Evolutionary conservation across 768 basidiomycete species (phyloP), one percentile per base, ranked within the genome.

Genomic region (Mycena maculata): DNA sequence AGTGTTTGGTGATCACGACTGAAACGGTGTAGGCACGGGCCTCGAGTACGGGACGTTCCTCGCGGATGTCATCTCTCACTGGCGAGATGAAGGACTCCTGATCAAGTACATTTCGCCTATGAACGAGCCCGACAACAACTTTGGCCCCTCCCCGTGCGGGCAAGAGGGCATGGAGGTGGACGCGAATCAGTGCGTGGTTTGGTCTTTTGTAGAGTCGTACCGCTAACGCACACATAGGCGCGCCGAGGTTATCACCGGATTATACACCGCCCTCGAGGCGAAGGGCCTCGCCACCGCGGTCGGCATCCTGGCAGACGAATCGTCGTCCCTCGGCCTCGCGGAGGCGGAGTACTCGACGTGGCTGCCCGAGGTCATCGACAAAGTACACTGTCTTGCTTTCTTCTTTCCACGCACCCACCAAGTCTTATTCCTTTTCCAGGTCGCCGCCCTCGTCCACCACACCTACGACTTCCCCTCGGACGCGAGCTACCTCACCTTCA

Each of bases 81-180:
- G 81, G 74, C 74, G 77, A 28, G 70, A 66, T 10, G 73, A 76
- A 63, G 82, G 81, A 9, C 73, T 84, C 42, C 72, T 73, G 20
- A 79, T 84, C 52, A 78, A 74, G 30, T 79, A 78, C 33, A 77
- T 84, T n/a, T 83, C 83, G 6, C 78, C 83, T 10, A 84, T 84
- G 78, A 84, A 84, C 65, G 81, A 81, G 56, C 82, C 81, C 10
- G 80, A 82, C 58, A 79, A 76, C 52, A 78, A 44, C 28, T 81
- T 82, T 67, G 79, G 79, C 1, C 16, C 77, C 3, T 84, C 45
- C 16, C 45, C 45, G 23, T 48, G 83, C 66, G 80, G 80, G 18
- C 83, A 84, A 70, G 83, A 84, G 71, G 83, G 83, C 6, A 84
- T 84, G 83, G 71, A 76, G 56, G 83, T 84, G 41, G 63, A 67